Percentiles rank a stretch among this genome's conserved stretches.
Conservation (phyloP, 164 flowering plant species). For the Magnolia kwangsiensis region DNA sequence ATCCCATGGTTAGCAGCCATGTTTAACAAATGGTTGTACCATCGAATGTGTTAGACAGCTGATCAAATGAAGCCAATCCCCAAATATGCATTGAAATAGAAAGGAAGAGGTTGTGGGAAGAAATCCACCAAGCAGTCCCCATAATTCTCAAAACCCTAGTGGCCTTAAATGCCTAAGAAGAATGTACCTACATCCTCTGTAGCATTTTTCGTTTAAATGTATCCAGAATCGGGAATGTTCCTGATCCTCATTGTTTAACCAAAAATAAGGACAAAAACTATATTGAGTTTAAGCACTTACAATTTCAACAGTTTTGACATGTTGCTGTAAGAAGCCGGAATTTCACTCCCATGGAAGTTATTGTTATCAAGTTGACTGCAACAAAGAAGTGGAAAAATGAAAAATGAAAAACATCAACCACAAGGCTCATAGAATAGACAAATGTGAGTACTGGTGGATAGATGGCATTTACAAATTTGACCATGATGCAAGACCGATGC, state of each 20-base stretch:
- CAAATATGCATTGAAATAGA: not conserved
- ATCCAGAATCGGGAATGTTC: not conserved
- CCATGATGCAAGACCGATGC: no score
- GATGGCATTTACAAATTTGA: not conserved
- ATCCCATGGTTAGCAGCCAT: no score
- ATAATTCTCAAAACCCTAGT: no score
- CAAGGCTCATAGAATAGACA: not conserved
- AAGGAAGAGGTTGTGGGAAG: not conserved
- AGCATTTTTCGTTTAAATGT: not conserved
- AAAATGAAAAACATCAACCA: not conserved
- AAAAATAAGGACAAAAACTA: not conserved
- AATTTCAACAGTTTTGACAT: slow-evolving; percentile 69
- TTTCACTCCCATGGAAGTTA: slow-evolving; percentile 59
- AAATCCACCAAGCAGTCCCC: not conserved
- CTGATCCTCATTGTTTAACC: not conserved
- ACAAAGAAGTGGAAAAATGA: slow-evolving; percentile 1
- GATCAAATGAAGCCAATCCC: not conserved
- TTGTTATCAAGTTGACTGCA: slow-evolving; percentile 96
- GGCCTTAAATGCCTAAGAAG: not conserved
- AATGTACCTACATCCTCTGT: not conserved
- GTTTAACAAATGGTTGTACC: no score
- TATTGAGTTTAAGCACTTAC: slow-evolving; percentile 42
- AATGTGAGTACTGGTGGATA: not conserved
- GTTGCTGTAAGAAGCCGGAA: slow-evolving; percentile 72
- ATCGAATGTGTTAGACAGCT: no score